Base-by-base conservation (phyloP, 441 rosid species). In the Adansonia madagascariensis region DNA sequence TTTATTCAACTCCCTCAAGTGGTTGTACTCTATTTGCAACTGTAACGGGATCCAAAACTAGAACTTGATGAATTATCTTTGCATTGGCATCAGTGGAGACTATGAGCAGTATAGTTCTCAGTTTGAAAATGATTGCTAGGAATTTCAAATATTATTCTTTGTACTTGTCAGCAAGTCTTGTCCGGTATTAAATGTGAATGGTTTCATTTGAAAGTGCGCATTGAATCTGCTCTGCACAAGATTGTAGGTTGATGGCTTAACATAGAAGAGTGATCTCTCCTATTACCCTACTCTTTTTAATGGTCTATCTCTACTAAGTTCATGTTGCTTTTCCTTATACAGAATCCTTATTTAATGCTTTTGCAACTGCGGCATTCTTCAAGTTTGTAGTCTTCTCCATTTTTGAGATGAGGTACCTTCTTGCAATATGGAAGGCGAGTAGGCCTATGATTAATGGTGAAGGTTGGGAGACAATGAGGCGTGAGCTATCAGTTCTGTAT, bases 391-490 rank as follows among this genome's bases (percentile, higher is more conserved):
- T 96, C 80, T 96, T 96, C 83, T 96, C 99, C 35, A 96, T 96
- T 68, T 96, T 96, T 82, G 99, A 96, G 92, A 96, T 94, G 98
- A 91, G 98, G 83, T 94, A 92, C 88, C 99, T 96, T 83, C 95
- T 96, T 22, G 91, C 97, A 43, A 91, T 96, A 82, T 96, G 99
- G 99, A 96, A 96, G 88, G 98, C 98, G 77, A 88, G 92, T 77
- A 84, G 99, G 77, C 93, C 98, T 76, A 85, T 90, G 87, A 92
- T 84, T 82, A 96, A 85, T 9, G 91, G 99, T 57, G 99, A 96
- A 86, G 99, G 99, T 65, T 94, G 98, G 98, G 99, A 91, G 78
- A 89, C 92, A 65, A 90, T 94, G 98, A 89, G 98, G 89, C 97
- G 97, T 3, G 97, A 96, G 83, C 97, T 94, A 43, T 94, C 97